A percentile compares a stretch with the other conserved stretches of the same genome.
Evolutionary conservation across 495 filamentous ascomycete genomes (phyloP).

Genomic region (Sporormia fimetaria): DNA sequence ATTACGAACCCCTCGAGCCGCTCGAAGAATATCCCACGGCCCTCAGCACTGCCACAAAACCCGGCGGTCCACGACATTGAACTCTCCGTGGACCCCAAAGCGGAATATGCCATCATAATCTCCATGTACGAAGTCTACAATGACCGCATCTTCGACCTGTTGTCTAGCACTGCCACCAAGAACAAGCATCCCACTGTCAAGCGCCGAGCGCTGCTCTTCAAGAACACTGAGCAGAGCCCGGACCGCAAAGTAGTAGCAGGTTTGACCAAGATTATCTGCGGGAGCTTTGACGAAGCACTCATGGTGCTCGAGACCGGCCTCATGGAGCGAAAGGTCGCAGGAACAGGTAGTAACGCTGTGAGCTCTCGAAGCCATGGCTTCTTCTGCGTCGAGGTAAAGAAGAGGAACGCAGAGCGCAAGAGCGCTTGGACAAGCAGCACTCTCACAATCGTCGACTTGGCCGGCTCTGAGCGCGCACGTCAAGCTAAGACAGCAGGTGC

Average conservation of each 20-base stretch:
- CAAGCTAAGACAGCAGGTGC: conserved; percentile 88
- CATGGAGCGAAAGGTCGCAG: conserved; percentile 74
- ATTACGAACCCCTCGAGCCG: conserved; percentile 13
- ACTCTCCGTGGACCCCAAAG: conserved; percentile 53
- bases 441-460: conserved; percentile 84
- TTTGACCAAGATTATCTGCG: conserved; percentile 77
- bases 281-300: conserved; percentile 74
- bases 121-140: conserved; percentile 99
- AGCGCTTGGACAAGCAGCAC: conserved; percentile 66
- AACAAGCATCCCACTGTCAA: conserved; percentile 37
- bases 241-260: conserved; percentile 89
- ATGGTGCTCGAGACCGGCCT: conserved; percentile 86
- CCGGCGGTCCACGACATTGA: conserved; percentile 62
- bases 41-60: conserved; percentile 53
- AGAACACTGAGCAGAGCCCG: conserved; percentile 68
- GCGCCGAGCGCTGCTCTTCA: conserved; percentile 75
- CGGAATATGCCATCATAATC: conserved; percentile 80
- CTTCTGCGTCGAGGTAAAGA: conserved; percentile 92
- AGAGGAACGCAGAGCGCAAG: conserved; percentile 45
- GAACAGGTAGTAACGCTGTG: conserved; percentile 79
- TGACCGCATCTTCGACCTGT: conserved; percentile 89
- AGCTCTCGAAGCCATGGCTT: conserved; percentile 91
- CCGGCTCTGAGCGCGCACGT: conserved; percentile 80
- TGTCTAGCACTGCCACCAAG: conserved; percentile 44
- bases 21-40: conserved; percentile 33